Conservation (phyloP, 306 rosid genomes). For the Astragalus glycyphyllos region DNA sequence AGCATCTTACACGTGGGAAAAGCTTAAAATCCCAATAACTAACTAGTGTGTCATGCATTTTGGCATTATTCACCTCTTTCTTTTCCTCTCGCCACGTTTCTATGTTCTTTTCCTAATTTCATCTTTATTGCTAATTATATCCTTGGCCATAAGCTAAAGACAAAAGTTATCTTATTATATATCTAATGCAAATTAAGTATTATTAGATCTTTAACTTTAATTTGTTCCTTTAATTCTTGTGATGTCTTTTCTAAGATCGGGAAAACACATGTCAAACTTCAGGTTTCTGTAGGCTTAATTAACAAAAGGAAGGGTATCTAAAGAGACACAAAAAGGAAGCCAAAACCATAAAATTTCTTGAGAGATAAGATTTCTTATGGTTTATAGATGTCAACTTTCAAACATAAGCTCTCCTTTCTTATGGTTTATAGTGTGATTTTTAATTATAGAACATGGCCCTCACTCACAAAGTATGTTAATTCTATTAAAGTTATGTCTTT, state of each 20-base stretch:
- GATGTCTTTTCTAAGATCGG: conserved; percentile 6
- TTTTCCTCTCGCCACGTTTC: conserved; percentile 17
- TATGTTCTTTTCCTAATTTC: conserved; percentile 31
- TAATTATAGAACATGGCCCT: conserved; percentile 6
- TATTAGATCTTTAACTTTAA: conserved; percentile 18
- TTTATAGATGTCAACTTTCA: conserved; percentile 35
- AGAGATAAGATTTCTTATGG: conserved; percentile 39
- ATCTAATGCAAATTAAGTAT: conserved; percentile 21
- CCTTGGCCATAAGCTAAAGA: conserved; percentile 43
- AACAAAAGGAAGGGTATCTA: conserved; percentile 12
- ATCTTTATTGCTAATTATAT: neutral
- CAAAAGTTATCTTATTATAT: conserved; percentile 27
- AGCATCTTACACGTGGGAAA: conserved; percentile 48
- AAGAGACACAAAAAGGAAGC: conserved; percentile 24
- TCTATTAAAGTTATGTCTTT: neutral
- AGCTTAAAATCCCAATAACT: conserved; percentile 25
- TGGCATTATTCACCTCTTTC: conserved; percentile 38
- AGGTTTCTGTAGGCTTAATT: conserved; percentile 38
- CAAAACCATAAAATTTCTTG: conserved; percentile 14
- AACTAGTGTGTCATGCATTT: conserved; percentile 43
- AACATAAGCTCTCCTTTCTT: conserved; percentile 2
- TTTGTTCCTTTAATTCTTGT: conserved; percentile 15
- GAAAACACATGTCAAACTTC: conserved; percentile 30
- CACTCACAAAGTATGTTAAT: neutral
- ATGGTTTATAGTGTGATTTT: conserved; percentile 15